Base-by-base conservation (phyloP, 768 basidiomycete genomes). In the Dendrothele bispora region DNA sequence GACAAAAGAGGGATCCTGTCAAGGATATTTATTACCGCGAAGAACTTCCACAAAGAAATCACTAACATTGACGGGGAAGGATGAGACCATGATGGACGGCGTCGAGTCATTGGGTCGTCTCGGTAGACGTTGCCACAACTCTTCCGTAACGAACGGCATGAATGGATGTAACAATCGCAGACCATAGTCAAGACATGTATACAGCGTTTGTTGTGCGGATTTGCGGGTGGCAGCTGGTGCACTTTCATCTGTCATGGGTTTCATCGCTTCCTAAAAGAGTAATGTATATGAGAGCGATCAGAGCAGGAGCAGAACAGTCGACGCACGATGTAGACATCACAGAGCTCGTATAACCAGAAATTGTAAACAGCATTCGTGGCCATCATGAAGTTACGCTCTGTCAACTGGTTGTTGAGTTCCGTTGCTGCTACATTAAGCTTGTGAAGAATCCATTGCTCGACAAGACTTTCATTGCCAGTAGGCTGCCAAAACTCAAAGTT, bases 141-240 rank as follows among this genome's bases (percentile, higher is more conserved):
- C 97, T 69, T 99, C 97, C 4, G 97, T 98, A 26, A 99, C 91
- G 66, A 89, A 99, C 1, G 97, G 97, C 97, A 98, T 99, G 73
- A 98, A 94, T 0, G 97, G 97, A 65, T 98, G 97, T 1, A 98
- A 75, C 2, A 99, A 74, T 17, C 87, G 83, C 44, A 99, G 74
- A 8, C 95, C 97, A 51, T 85, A 70, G 58, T 99, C 97, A 32
- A 99, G 78, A 63, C 93, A 95, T 6, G 88, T 95, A 67, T 98
- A 97, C 29, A 99, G 71, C 0, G 95, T 98, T 68, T 98, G 91
- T 61, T 97, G 95, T 3, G 95, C 90, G 10, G 95, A 98, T 41
- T 72, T 75, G 30, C 85, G 83, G 7, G 78, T 81, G 11, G 74
- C 74, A 1, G 72, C 59, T 6, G 86, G 74, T 1, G 84, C 81